These are phyloP conservation scores for Colletotrichum tofieldiae DNA, from an alignment of 2,329 filamentous ascomycete genomes.

Conservation along the genomic window DNA sequence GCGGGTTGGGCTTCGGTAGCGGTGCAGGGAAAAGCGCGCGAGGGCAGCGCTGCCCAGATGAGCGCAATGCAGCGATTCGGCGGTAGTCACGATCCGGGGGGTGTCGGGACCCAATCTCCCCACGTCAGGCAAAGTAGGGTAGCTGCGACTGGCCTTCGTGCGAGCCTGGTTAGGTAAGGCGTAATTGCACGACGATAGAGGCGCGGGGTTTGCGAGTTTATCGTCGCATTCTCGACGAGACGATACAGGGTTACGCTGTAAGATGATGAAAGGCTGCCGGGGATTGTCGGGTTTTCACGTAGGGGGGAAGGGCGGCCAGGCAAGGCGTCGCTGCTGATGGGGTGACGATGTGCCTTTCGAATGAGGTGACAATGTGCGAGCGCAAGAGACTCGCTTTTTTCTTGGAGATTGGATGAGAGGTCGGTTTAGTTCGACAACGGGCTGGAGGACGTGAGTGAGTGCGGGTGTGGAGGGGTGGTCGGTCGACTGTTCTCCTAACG, in stretches of 20 bases:
- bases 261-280: neutral
- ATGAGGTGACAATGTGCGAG: conserved; percentile 13
- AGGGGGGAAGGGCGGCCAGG: neutral
- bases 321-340: conserved; percentile 4
- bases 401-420: conserved; percentile 39
- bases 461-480: conserved; percentile 20
- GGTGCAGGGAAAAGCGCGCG: conserved; percentile 27
- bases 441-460: conserved; percentile 11
- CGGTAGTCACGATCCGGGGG: conserved; percentile 17
- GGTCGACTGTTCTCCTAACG: conserved; percentile 11
- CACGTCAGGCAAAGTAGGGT: conserved; percentile 32
- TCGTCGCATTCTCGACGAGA: conserved; percentile 27
- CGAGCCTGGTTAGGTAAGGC: conserved; percentile 41
- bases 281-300: neutral
- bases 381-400: conserved; percentile 5
- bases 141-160: conserved; percentile 32
- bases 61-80: conserved; percentile 29
- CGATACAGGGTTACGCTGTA: neutral
- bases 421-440: conserved; percentile 32
- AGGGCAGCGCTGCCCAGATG: conserved; percentile 21
- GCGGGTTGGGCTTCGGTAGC: conserved; percentile 29
- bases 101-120: conserved; percentile 27
- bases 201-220: conserved; percentile 34
- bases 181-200: conserved; percentile 25
- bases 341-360: conserved; percentile 7